These are phyloP conservation scores for Saussurea involucrata DNA, from an alignment of 129 eudicot genomes.

Conservation along the genomic window DNA sequence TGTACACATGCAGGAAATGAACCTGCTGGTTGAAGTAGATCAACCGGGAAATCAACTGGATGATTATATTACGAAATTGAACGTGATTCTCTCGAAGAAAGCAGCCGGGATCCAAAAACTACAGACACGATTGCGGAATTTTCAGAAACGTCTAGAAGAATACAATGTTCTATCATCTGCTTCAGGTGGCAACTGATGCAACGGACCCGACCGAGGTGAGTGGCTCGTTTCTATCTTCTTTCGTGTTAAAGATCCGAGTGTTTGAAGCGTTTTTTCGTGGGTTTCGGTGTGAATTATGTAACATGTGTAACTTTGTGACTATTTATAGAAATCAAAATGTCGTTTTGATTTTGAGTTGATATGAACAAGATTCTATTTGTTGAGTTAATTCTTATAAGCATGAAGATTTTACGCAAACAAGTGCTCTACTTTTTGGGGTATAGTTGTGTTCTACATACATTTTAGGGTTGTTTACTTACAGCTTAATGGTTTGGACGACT, in stretches of 20 bases:
- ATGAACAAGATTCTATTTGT: not conserved
- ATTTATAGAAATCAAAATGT: constrained; percentile 21
- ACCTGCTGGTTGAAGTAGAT: constrained; percentile 56
- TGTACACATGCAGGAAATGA: constrained; percentile 51
- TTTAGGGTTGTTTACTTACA: not conserved
- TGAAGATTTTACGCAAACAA: not conserved
- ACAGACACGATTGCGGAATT: constrained; percentile 40
- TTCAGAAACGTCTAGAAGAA: constrained; percentile 43
- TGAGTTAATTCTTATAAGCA: not conserved
- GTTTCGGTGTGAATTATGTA: constrained; percentile 22
- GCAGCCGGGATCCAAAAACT: constrained; percentile 49
- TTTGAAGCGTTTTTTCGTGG: constrained; percentile 5
- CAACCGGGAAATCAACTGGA: constrained; percentile 68
- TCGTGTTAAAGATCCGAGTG: constrained; percentile 9
- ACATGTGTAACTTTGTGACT: constrained; percentile 12
- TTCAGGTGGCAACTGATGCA: constrained; percentile 30
- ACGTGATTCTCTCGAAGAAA: constrained; percentile 51
- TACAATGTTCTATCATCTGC: constrained; percentile 40
- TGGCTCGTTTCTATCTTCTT: constrained; percentile 1
- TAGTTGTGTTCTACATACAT: not conserved
- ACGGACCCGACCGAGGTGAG: not conserved
- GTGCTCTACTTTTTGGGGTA: not conserved
- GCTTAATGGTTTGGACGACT: too few species aligned
- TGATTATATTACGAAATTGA: constrained; percentile 54
- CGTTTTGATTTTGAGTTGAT: constrained; percentile 5